Evolutionary conservation across 225 moss, liverwort and hornwort species (phyloP).

Genomic region (Rhytidiadelphus loreus): DNA sequence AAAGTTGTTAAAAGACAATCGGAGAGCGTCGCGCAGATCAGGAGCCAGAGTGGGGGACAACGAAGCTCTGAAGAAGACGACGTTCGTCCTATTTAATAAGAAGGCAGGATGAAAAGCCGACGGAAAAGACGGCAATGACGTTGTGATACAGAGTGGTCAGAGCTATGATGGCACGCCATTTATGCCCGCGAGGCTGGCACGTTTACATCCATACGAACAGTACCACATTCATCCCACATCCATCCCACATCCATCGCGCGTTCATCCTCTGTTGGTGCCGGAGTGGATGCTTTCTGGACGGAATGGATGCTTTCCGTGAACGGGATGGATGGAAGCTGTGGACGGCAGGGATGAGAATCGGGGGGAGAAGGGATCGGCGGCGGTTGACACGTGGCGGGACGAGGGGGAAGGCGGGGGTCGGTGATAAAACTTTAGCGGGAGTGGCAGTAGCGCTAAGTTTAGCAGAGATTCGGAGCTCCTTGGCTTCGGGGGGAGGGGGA

Average conservation of each 20-base stretch:
- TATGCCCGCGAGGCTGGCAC: not conserved
- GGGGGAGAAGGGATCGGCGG: not conserved
- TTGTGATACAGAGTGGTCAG: not conserved
- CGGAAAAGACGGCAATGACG: not conserved
- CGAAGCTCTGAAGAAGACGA: not conserved
- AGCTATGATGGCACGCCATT: not conserved
- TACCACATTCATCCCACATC: rapidly evolving
- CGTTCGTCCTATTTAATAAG: not conserved
- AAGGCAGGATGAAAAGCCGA: not conserved
- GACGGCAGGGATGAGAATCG: not conserved
- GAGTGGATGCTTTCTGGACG: not conserved
- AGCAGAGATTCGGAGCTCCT: not conserved
- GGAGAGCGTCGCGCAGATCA: not conserved
- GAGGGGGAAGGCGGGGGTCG: not conserved
- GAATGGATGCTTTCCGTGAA: not conserved
- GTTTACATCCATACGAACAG: not conserved
- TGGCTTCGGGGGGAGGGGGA: not conserved
- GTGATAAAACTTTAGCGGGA: constrained; percentile 5
- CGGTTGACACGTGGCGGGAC: not conserved
- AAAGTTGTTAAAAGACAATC: not conserved
- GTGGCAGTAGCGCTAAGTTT: not conserved
- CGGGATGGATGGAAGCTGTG: not conserved
- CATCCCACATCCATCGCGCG: rapidly evolving
- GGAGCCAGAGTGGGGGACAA: not conserved
- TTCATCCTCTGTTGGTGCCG: not conserved